Evolutionary conservation across 441 rosid species (phyloP), one percentile per base, ranked within the genome.

Genomic region (Populus hybrid): DNA sequence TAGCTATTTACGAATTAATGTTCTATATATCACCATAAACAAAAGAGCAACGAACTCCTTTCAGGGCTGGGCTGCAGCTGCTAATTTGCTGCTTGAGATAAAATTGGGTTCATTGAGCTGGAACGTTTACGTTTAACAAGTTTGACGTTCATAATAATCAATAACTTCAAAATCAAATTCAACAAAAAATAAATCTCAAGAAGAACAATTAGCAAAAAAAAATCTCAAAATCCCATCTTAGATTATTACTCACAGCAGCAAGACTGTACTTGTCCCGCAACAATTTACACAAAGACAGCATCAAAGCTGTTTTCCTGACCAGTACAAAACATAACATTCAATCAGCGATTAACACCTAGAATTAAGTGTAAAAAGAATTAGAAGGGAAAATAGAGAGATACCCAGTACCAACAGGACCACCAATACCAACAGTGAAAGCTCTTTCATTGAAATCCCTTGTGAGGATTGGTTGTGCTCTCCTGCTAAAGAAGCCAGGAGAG

Each of bases 381-480:
- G 42, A 14, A 36, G 67, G 59, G 20, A 42, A 16, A 67, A 20
- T 66, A 66, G 28, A 75, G 26, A 46, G 40, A 46, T 92, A 95
- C 99, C 99, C 98, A 24, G 98, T 96, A 72, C 98, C 99, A 72
- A 96, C 99, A 76, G 97, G 99, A 50, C 99, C 99, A 38, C 98
- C 99, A 72, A 96, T 96, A 67, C 99, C 99, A 78, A 94, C 88
- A 57, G 98, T 96, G 79, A 96, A 94, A 76, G 98, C 99, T 83
- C 99, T 86, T 84, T 96, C 99, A 59, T 80, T 87, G 84, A 96
- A 94, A 86, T 92, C 88, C 81, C 99, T 88, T 73, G 84, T 78
- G 57, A 84, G 68, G 75, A 94, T 88, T 9, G 98, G 98, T 7
- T 84, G 98, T 83, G 99, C 99, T 82, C 98, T 87, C 82, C 92